Percentiles rank a stretch among this genome's conserved stretches.
phyloP scores from a whole-genome alignment of 768 basidiomycete species.

The Leccinum uliginosum region DNA sequence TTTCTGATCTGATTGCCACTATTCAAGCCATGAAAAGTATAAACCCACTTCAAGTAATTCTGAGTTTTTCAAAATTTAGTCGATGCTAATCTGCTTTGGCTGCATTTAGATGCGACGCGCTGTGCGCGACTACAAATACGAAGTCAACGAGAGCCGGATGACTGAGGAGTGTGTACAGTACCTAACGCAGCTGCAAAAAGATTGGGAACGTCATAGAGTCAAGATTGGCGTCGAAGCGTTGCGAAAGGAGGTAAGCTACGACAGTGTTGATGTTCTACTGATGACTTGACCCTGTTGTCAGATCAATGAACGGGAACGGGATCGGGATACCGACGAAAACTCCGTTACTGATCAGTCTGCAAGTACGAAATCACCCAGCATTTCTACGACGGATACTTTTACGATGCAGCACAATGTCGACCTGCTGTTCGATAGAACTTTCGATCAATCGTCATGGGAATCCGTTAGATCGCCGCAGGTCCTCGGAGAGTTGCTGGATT shows the following conservation, averaged over 20 bases:
- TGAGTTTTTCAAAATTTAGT: background rate
- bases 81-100: background rate
- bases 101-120: conserved; percentile 78
- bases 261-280: background rate
- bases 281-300: conserved; percentile 25
- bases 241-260: conserved; percentile 63
- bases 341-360: conserved; percentile 39
- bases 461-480: conserved; percentile 75
- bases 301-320: conserved; percentile 67
- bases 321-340: conserved; percentile 33
- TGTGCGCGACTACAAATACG: conserved; percentile 89
- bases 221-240: conserved; percentile 82
- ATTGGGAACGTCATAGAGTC: conserved; percentile 92
- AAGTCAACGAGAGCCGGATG: conserved; percentile 90
- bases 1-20: conserved; percentile 82
- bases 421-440: conserved; percentile 66
- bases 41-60: conserved; percentile 82
- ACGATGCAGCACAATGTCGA: conserved; percentile 62
- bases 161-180: conserved; percentile 95
- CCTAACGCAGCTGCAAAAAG: conserved; percentile 90
- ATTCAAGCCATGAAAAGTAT: conserved; percentile 83
- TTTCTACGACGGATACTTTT: conserved; percentile 33
- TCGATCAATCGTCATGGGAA: conserved; percentile 69
- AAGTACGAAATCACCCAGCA: conserved; percentile 26
- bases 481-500: conserved; percentile 88